These are phyloP conservation scores for Aspergillus ochraceus DNA, from an alignment of 2,329 filamentous ascomycete genomes.

Conservation along the genomic window DNA sequence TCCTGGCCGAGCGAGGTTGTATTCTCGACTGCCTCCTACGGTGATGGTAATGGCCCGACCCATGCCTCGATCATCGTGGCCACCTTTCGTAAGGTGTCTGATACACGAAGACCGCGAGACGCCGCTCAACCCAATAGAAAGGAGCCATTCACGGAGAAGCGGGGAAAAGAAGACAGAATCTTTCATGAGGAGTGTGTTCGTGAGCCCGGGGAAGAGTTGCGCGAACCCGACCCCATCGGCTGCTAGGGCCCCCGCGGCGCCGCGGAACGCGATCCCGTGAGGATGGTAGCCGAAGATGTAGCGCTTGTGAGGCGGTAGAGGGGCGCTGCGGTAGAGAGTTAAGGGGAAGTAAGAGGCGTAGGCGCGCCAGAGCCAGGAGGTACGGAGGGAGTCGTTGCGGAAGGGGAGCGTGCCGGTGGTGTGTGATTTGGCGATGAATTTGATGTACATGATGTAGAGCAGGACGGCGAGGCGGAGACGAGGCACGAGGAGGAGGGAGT, in stretches of 20 bases:
- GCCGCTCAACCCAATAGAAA: constrained; percentile 73
- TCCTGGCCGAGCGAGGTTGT: constrained; percentile 75
- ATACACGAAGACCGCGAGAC: constrained; percentile 82
- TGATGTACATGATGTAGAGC: constrained; percentile 72
- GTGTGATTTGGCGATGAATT: constrained; percentile 67
- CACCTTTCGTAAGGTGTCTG: constrained; percentile 73
- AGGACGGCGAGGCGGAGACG: constrained; percentile 70
- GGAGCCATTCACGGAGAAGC: constrained; percentile 79
- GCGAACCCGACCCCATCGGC: constrained; percentile 76
- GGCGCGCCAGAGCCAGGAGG: constrained; percentile 69
- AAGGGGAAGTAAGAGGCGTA: constrained; percentile 85
- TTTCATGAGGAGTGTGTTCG: constrained; percentile 78
- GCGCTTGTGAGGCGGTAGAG: constrained; percentile 72
- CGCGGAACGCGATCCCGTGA: constrained; percentile 85
- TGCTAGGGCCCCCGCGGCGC: constrained; percentile 76
- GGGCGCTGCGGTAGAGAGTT: constrained; percentile 72
- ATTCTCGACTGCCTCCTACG: constrained; percentile 81
- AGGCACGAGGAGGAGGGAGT: constrained; percentile 77
- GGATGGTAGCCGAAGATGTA: constrained; percentile 91
- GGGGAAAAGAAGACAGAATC: constrained; percentile 84
- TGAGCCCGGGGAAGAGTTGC: constrained; percentile 81
- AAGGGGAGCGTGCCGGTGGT: constrained; percentile 67
- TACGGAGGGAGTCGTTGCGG: constrained; percentile 71
- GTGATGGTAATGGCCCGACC: constrained; percentile 87
- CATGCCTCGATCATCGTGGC: constrained; percentile 70